phyloP scores from a whole-genome alignment of 2,329 filamentous ascomycete species.

The Aspergillus latus region DNA sequence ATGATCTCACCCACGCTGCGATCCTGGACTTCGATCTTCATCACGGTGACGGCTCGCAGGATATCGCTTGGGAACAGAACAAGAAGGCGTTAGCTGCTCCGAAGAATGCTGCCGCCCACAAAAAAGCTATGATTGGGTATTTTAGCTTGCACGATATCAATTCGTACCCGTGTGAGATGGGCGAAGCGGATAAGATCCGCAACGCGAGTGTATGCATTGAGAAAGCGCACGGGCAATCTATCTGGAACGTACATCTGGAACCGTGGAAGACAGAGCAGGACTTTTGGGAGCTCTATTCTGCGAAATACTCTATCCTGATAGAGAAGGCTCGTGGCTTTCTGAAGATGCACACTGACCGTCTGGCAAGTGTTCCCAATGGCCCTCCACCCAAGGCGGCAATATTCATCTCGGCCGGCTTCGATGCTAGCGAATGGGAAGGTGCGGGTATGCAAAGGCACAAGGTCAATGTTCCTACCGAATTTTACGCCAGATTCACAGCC shows the following conservation, averaged over 20 bases:
- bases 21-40: slow-evolving; percentile 92
- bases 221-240: slow-evolving; percentile 85
- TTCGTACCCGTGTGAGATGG: slow-evolving; percentile 92
- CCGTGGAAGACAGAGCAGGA: slow-evolving; percentile 78
- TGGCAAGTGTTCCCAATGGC: slow-evolving; percentile 58
- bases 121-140: slow-evolving; percentile 87
- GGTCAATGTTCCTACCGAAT: slow-evolving; percentile 93
- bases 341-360: slow-evolving; percentile 66
- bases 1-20: slow-evolving; percentile 88
- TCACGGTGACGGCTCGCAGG: slow-evolving; percentile 92
- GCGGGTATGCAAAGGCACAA: slow-evolving; percentile 92
- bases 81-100: slow-evolving; percentile 61
- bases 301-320: slow-evolving; percentile 72
- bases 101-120: slow-evolving; percentile 72
- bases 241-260: slow-evolving; percentile 95
- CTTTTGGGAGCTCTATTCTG: slow-evolving; percentile 86
- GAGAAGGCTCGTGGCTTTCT: slow-evolving; percentile 79
- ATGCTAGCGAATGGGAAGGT: slow-evolving; percentile 93
- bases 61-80: slow-evolving; percentile 91
- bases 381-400: slow-evolving; percentile 77
- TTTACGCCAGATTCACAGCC: slow-evolving; percentile 86
- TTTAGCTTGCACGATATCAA: slow-evolving; percentile 98
- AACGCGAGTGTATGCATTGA: slow-evolving; percentile 94
- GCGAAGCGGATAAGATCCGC: slow-evolving; percentile 89
- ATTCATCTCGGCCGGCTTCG: slow-evolving; percentile 93